phyloP scores from a whole-genome alignment of 495 filamentous ascomycete genomes.

The Talaromyces trachyspermus region DNA sequence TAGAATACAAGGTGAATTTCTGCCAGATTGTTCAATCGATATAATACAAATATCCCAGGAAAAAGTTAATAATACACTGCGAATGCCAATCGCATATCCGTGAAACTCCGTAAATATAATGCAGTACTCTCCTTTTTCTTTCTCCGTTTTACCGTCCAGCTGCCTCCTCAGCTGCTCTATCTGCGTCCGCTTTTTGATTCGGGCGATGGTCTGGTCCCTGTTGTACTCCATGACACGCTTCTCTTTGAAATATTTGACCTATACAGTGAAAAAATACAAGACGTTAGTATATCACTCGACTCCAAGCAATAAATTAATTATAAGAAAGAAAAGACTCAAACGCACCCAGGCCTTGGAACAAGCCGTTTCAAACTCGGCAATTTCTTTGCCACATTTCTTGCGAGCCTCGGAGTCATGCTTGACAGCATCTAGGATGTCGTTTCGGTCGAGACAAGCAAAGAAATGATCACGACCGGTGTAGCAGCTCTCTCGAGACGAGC shows the following conservation, averaged over 20 bases:
- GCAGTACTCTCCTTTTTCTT: not conserved
- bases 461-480: conserved; percentile 82
- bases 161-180: conserved; percentile 45
- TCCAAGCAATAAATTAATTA: no score
- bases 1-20: no score
- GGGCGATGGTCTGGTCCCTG: conserved; percentile 69
- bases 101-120: not conserved
- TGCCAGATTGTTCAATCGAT: no score
- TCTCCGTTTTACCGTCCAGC: conserved; percentile 21
- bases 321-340: conserved; percentile 11
- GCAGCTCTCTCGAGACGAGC: conserved; percentile 69
- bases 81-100: not conserved
- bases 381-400: conserved; percentile 59
- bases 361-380: conserved; percentile 60
- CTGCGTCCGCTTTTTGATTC: conserved; percentile 73
- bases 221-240: conserved; percentile 86
- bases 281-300: no score
- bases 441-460: conserved; percentile 74
- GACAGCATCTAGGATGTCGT: conserved; percentile 78
- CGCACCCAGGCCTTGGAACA: conserved; percentile 79
- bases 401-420: conserved; percentile 59
- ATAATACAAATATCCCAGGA: not conserved
- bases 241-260: conserved; percentile 98
- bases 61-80: not conserved
- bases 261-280: not conserved